Conservation (phyloP, 495 filamentous ascomycete genomes). For the Evernia prunastri region DNA sequence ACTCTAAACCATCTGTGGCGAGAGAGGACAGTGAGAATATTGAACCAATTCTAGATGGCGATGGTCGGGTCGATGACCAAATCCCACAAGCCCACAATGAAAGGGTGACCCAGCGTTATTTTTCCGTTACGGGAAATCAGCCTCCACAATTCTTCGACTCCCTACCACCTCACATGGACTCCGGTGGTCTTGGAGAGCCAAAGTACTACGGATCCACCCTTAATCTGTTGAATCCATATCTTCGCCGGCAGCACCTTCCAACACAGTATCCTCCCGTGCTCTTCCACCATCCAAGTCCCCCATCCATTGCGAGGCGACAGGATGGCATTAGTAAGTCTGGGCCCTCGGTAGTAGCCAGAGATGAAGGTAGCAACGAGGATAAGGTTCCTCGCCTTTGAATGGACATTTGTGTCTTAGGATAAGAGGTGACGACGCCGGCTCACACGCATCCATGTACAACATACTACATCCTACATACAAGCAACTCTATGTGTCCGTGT, state of each 20-base stretch:
- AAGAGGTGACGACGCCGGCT: neutral
- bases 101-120: conserved; percentile 29
- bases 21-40: conserved; percentile 39
- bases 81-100: neutral
- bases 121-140: conserved; percentile 28
- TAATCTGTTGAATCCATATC: conserved; percentile 36
- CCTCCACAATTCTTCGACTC: conserved; percentile 34
- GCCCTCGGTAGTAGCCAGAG: neutral
- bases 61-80: conserved; percentile 31
- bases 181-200: conserved; percentile 30
- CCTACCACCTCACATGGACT: conserved; percentile 31
- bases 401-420: neutral
- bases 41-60: conserved; percentile 37
- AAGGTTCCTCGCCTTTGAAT: neutral
- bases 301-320: neutral
- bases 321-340: neutral
- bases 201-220: conserved; percentile 31
- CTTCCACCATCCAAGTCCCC: conserved; percentile 1
- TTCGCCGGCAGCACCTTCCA: conserved; percentile 14
- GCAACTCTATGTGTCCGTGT: neutral
- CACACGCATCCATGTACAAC: neutral
- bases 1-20: neutral
- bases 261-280: neutral
- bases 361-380: neutral
- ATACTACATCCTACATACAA: neutral